These are phyloP conservation scores for Aspergillus affinis DNA, from an alignment of 495 filamentous ascomycete species.

Conservation along the genomic window DNA sequence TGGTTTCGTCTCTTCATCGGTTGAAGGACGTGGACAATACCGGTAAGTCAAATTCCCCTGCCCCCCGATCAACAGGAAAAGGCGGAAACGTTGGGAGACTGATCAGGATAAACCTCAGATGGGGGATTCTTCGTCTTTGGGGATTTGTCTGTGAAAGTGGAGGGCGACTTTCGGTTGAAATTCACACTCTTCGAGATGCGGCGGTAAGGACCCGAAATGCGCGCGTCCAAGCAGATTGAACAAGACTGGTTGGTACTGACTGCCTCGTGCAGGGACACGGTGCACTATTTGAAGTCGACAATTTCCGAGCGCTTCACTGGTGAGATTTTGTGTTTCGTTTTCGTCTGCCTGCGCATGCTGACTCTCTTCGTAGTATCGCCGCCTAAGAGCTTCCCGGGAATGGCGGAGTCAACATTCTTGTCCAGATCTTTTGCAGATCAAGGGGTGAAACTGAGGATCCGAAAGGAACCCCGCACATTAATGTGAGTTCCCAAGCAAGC, in stretches of 20 bases:
- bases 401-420: conserved; percentile 87
- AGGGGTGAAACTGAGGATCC: conserved; percentile 82
- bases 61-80: too few species aligned
- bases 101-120: conserved; percentile 48
- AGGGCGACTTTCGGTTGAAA: conserved; percentile 74
- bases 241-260: conserved; percentile 4
- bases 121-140: conserved; percentile 97
- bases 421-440: conserved; percentile 95
- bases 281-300: conserved; percentile 67
- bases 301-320: conserved; percentile 74
- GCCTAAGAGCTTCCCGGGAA: conserved; percentile 80
- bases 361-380: conserved; percentile 55
- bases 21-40: conserved; percentile 88
- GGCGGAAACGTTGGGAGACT: conserved; percentile 12
- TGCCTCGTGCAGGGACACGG: conserved; percentile 39
- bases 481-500: conserved; percentile 39
- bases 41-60: too few species aligned
- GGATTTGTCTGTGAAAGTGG: conserved; percentile 81
- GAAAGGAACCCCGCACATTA: conserved; percentile 75
- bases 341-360: conserved; percentile 11
- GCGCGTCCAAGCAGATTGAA: not conserved
- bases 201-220: conserved; percentile 50
- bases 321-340: conserved; percentile 30
- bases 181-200: conserved; percentile 87
- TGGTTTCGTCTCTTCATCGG: conserved; percentile 89